These are phyloP conservation scores for Rhododendron vialii DNA, from an alignment of 148 eudicot species.

Conservation along the genomic window DNA sequence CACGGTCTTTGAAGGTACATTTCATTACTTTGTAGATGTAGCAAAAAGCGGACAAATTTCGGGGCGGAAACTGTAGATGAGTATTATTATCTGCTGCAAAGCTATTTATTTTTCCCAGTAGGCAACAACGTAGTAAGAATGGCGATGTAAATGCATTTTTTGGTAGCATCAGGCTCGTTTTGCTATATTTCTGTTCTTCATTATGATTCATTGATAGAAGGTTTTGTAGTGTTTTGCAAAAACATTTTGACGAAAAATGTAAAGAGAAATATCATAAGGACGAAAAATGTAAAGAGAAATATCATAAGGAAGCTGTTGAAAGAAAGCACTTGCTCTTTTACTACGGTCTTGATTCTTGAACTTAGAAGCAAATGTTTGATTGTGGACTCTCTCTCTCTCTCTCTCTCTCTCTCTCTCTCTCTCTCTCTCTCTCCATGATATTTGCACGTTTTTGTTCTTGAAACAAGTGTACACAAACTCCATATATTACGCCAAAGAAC, in stretches of 20 bases:
- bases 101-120: not conserved
- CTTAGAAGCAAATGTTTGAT: not conserved
- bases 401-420: not conserved
- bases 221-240: not conserved
- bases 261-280: not conserved
- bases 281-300: not conserved
- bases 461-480: not conserved
- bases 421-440: not conserved
- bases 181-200: not conserved
- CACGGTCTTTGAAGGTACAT: slow-evolving; percentile 14
- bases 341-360: not conserved
- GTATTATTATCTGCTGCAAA: not conserved
- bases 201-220: not conserved
- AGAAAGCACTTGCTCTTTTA: not conserved
- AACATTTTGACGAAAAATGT: not conserved
- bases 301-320: not conserved
- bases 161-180: slow-evolving; percentile 6
- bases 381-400: not conserved
- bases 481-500: not conserved
- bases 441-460: not conserved
- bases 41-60: not conserved
- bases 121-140: not conserved
- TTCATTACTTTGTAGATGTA: not conserved
- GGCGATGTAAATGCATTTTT: slow-evolving; percentile 11
- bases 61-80: not conserved